phyloP scores from a whole-genome alignment of 495 filamentous ascomycete species.

The Neurospora pannonica region DNA sequence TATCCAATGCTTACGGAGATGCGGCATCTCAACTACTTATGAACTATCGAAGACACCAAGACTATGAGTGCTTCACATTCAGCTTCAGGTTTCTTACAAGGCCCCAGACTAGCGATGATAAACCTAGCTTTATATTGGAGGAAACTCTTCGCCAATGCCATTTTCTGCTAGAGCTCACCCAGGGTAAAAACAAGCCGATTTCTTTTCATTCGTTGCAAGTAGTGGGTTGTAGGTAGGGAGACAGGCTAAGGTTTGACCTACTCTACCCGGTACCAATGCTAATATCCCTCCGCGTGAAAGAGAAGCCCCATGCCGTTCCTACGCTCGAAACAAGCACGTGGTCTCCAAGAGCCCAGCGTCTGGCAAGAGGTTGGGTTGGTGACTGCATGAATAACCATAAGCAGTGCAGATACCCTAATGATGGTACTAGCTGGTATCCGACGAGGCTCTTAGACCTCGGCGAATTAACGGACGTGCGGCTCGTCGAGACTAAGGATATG shows the following conservation, averaged over 20 bases:
- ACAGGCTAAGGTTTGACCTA: not conserved
- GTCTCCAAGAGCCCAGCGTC: not conserved
- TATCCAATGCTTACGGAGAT: not conserved
- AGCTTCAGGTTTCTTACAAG: not conserved
- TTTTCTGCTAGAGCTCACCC: not conserved
- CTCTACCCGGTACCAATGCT: not conserved
- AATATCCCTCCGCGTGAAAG: not conserved
- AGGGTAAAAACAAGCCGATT: not conserved
- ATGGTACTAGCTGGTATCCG: not conserved
- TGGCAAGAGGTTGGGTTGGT: not conserved
- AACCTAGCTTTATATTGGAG: not conserved
- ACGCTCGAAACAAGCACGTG: not conserved
- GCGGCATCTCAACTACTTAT: not conserved
- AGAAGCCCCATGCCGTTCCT: not conserved
- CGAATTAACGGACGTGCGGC: not conserved
- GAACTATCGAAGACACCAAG: not conserved
- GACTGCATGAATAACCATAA: not conserved
- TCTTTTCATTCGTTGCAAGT: not conserved
- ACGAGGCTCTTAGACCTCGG: not conserved
- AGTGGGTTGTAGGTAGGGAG: not conserved
- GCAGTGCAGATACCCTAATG: not conserved
- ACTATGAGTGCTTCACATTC: not conserved
- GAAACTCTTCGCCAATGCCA: fast-evolving
- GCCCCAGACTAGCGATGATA: not conserved
- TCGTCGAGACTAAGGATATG: not conserved